Conservation (phyloP, 1,139 yeast genomes). For the Magnusiomyces sp. region DNA sequence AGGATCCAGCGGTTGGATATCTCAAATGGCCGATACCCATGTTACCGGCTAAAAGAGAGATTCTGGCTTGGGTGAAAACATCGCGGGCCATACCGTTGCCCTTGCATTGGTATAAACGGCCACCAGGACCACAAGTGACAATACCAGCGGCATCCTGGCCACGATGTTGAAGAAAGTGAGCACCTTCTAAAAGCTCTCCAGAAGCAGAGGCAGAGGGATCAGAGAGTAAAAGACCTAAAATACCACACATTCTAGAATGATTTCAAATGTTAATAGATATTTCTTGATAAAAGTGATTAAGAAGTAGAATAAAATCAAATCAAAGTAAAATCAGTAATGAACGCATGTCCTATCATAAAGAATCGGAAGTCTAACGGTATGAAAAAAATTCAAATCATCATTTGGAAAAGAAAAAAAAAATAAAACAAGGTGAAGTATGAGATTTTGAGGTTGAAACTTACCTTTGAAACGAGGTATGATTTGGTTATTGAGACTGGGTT, state of each 20-base stretch:
- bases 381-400: slow-evolving; percentile 18
- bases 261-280: not conserved
- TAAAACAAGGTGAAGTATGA: too few species aligned
- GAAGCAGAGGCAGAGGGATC: slow-evolving; percentile 70
- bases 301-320: not conserved
- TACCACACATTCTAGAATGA: slow-evolving; percentile 63
- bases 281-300: slow-evolving; percentile 1
- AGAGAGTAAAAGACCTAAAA: slow-evolving; percentile 78
- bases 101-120: slow-evolving; percentile 91
- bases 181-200: slow-evolving; percentile 86
- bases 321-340: slow-evolving; percentile 21
- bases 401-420: not conserved
- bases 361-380: slow-evolving; percentile 50
- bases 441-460: too few species aligned
- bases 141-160: slow-evolving; percentile 99
- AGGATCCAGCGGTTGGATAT: slow-evolving; percentile 98
- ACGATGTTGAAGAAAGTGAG: slow-evolving; percentile 89
- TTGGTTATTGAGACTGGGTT: not conserved
- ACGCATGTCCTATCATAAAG: slow-evolving; percentile 34
- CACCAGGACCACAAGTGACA: slow-evolving; percentile 89
- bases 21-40: slow-evolving; percentile 95
- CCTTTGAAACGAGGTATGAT: too few species aligned
- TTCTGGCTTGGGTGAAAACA: slow-evolving; percentile 79
- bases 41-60: slow-evolving; percentile 75
- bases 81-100: slow-evolving; percentile 99